Evolutionary conservation across 2,329 filamentous ascomycete genomes (phyloP).

Genomic region (Metarhizium robertsii): DNA sequence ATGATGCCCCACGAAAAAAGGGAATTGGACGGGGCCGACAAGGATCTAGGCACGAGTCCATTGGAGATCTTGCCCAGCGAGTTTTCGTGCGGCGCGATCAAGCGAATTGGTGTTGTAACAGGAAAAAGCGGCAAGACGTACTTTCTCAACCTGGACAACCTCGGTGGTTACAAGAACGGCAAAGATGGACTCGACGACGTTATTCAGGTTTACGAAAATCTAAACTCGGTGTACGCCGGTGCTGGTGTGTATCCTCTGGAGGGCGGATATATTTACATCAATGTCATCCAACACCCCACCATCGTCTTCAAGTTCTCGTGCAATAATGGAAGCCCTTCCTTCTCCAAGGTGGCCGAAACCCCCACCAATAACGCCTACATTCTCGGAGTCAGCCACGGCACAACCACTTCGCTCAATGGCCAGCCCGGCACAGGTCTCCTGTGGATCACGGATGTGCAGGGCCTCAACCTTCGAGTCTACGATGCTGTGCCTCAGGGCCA

Average conservation of each 20-base stretch:
- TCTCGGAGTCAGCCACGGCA: slow-evolving; percentile 47
- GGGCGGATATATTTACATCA: slow-evolving; percentile 39
- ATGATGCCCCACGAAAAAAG: slow-evolving; percentile 25
- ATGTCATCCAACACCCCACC: slow-evolving; percentile 42
- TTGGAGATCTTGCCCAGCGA: slow-evolving; percentile 31
- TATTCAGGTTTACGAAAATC: slow-evolving; percentile 33
- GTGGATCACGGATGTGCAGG: slow-evolving; percentile 48
- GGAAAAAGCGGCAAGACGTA: slow-evolving; percentile 43
- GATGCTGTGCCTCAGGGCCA: slow-evolving; percentile 40
- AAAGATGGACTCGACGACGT: slow-evolving; percentile 28
- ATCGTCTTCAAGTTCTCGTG: slow-evolving; percentile 51
- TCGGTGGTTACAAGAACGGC: slow-evolving; percentile 30
- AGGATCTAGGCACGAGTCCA: slow-evolving; percentile 38
- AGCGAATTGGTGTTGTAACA: slow-evolving; percentile 38
- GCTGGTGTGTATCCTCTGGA: slow-evolving; percentile 38
- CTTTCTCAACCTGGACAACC: slow-evolving; percentile 30
- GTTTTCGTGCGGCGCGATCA: slow-evolving; percentile 33
- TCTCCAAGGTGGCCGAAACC: slow-evolving; percentile 42
- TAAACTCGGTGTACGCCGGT: slow-evolving; percentile 36
- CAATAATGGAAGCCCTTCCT: slow-evolving; percentile 38
- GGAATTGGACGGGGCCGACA: slow-evolving; percentile 38
- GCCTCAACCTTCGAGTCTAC: slow-evolving; percentile 41
- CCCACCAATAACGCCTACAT: slow-evolving; percentile 39
- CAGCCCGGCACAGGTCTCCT: slow-evolving; percentile 45
- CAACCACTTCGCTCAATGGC: slow-evolving; percentile 43